phyloP scores from a whole-genome alignment of 192 early-diverging fungal species.

The Backusella liffmaniae region DNA sequence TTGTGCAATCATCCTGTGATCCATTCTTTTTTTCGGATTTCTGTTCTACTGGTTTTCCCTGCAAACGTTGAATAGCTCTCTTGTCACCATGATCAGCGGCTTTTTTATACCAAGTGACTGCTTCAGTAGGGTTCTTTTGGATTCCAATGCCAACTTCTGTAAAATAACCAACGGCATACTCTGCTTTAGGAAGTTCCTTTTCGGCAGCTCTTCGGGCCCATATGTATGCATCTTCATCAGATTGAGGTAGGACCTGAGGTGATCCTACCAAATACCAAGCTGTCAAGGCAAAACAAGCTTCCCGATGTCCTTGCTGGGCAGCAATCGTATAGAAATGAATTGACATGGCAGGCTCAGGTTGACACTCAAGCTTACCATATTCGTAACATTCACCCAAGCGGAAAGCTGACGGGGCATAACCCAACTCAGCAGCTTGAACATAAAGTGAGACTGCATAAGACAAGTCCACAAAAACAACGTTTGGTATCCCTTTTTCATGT shows the following conservation, averaged over 20 bases:
- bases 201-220: conserved; percentile 65
- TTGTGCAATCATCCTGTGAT: conserved; percentile 44
- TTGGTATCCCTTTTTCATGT: conserved; percentile 59
- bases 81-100: conserved; percentile 66
- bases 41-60: conserved; percentile 44
- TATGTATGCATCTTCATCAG: conserved; percentile 60
- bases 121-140: conserved; percentile 50
- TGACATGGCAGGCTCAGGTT: conserved; percentile 51
- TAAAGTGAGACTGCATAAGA: conserved; percentile 62
- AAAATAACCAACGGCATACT: conserved; percentile 68
- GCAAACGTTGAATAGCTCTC: conserved; percentile 53
- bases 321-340: conserved; percentile 64
- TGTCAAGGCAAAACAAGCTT: conserved; percentile 61
- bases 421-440: conserved; percentile 61
- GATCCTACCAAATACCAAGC: conserved; percentile 68
- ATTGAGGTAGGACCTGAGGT: conserved; percentile 53
- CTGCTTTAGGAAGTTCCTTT: conserved; percentile 55
- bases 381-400: conserved; percentile 63
- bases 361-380: conserved; percentile 58
- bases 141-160: conserved; percentile 64
- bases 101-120: conserved; percentile 62
- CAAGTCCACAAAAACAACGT: conserved; percentile 59
- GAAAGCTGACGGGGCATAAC: conserved; percentile 66
- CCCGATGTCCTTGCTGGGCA: conserved; percentile 62
- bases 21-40: conserved; percentile 40